Base-by-base conservation (phyloP, 176 grass and related monocot species). In the Aegilops longissima region DNA sequence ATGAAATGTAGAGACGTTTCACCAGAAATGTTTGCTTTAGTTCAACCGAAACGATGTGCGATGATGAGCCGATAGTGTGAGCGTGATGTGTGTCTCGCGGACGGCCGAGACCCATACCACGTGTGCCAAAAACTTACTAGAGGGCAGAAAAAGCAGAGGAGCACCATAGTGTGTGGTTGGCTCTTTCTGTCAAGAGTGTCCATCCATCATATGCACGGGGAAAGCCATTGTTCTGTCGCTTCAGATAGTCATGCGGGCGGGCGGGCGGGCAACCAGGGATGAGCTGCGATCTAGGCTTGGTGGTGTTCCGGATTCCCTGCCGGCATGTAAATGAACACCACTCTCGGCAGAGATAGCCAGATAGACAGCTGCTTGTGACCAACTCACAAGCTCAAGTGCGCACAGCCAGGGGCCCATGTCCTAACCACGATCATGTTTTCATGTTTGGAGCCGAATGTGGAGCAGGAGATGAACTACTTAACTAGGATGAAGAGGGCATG, bases 261-360 rank as follows among this genome's bases (percentile, higher is more conserved):
- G 51, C 16, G 51, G 16, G 77, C 20, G 61, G 64, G 52, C 33
- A 47, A 47, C 8, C 59, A 68, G 18, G 39, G 12, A 39, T n/a
- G 78, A 13, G 18, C 18, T 61, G 77, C 29, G 21, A 11, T 5
- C 27, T 77, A 36, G 54, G 80, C 11, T 58, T 73, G 18, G 66
- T 56, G 42, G 44, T 65, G 33, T 56, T 63, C 23, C 18, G 11
- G 33, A 40, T 76, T 38, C 59, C 18, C 14, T 56, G 29, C 12
- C 25, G 1, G 12, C 71, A 27, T 4, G 71, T 25, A 74, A 74
- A 58, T 20, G 86, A 44, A 77, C 75, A 72, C 36, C 39, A 1
- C 63, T 70, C 73, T 70, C 44, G 66, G 47, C 77, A 59, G 82
- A 38, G 71, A 74, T 47, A 25, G 71, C 24, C 40, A 49, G 71